Percentiles rank a stretch among this genome's conserved stretches.
These are phyloP conservation scores for Rhodotorula paludigena DNA, from an alignment of 768 basidiomycete genomes.

Conservation along the genomic window DNA sequence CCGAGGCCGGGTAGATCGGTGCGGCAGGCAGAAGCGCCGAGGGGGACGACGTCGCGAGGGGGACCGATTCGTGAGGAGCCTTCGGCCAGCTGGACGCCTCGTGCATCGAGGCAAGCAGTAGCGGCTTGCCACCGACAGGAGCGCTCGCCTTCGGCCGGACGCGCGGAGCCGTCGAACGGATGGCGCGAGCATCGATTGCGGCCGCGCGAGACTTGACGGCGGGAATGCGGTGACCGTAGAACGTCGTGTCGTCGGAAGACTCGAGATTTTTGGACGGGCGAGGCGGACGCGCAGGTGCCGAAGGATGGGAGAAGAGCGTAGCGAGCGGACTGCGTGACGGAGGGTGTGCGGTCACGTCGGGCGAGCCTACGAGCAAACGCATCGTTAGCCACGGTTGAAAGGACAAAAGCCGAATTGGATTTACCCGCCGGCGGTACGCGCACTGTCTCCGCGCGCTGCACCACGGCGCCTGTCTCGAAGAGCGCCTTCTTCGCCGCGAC, in stretches of 20 bases:
- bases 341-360: not conserved
- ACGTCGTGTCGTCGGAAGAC: conserved; percentile 14
- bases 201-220: not conserved
- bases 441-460: conserved; percentile 4
- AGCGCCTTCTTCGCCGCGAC: conserved; percentile 12
- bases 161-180: conserved; percentile 5
- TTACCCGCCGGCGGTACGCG: not conserved
- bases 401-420: not conserved
- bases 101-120: too few species aligned
- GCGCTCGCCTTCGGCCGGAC: conserved; percentile 14
- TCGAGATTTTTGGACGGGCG: not conserved
- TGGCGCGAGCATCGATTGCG: not conserved
- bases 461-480: conserved; percentile 6
- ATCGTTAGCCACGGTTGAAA: not conserved
- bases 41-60: not conserved
- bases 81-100: not conserved
- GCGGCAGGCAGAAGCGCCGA: conserved; percentile 12
- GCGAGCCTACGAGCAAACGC: not conserved
- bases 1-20: not conserved
- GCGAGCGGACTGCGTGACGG: conserved; percentile 20
- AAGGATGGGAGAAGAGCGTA: conserved; percentile 3
- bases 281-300: not conserved
- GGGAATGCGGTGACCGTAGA: conserved; percentile 11
- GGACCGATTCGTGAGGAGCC: too few species aligned
- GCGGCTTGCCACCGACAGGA: not conserved